Conservation (phyloP, 2,329 filamentous ascomycete species). For the Bertia moriformis region DNA sequence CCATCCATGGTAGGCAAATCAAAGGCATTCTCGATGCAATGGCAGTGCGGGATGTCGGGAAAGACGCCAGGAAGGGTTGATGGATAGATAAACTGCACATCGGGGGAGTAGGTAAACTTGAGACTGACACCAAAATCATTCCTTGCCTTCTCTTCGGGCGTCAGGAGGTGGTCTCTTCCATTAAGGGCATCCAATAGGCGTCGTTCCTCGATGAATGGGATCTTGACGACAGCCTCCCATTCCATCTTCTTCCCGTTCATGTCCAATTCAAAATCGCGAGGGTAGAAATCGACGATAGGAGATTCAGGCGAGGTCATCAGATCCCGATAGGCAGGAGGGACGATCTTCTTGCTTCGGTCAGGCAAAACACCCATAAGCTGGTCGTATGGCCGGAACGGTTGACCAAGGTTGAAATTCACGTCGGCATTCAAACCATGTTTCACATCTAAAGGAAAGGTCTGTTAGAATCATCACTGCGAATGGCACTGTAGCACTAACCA, state of each 20-base stretch:
- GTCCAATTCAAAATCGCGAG: slow-evolving; percentile 87
- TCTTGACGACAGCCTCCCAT: slow-evolving; percentile 98
- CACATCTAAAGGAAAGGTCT: no score
- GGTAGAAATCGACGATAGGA: slow-evolving; percentile 95
- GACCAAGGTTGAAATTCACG: slow-evolving; percentile 82
- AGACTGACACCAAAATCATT: slow-evolving; percentile 86
- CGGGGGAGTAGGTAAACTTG: slow-evolving; percentile 76
- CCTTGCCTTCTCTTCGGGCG: slow-evolving; percentile 61
- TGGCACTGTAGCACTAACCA: slow-evolving; percentile 34
- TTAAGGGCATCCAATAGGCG: slow-evolving; percentile 75
- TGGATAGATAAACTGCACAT: slow-evolving; percentile 68
- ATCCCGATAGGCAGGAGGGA: slow-evolving; percentile 72
- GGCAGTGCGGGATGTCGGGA: slow-evolving; percentile 73
- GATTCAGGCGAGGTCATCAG: slow-evolving; percentile 85
- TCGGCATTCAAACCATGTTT: slow-evolving; percentile 74
- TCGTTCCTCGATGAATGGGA: slow-evolving; percentile 92
- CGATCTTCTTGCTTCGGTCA: slow-evolving; percentile 92
- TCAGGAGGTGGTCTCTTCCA: slow-evolving; percentile 66
- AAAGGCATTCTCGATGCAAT: slow-evolving; percentile 89
- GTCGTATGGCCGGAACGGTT: slow-evolving; percentile 88
- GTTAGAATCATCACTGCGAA: no score
- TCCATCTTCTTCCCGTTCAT: slow-evolving; percentile 99
- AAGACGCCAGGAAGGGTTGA: slow-evolving; percentile 83
- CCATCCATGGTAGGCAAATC: slow-evolving; percentile 88
- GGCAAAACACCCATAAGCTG: slow-evolving; percentile 97